A percentile compares a stretch with the other conserved stretches of the same genome.
These are phyloP conservation scores for Evansstolkia leycettana DNA, from an alignment of 495 filamentous ascomycete species.

Conservation along the genomic window DNA sequence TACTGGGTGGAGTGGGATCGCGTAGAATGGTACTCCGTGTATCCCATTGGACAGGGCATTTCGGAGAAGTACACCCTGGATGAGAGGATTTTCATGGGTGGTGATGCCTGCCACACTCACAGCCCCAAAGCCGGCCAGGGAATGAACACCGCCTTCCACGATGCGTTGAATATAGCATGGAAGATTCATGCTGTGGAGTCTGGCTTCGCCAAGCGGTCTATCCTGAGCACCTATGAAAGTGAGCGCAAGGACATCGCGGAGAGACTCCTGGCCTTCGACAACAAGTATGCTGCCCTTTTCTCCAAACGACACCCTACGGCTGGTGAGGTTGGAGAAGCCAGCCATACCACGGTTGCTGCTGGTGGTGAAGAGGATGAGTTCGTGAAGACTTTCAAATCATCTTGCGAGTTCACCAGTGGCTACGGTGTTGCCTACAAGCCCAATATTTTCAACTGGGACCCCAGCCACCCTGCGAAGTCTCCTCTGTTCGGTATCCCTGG, in stretches of 20 bases:
- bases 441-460: conserved; percentile 58
- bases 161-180: conserved; percentile 65
- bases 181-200: conserved; percentile 60
- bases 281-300: conserved; percentile 53
- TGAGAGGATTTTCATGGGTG: conserved; percentile 47
- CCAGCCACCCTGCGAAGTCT: conserved; percentile 60
- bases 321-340: conserved; percentile 41
- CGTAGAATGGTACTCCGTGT: conserved; percentile 50
- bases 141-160: conserved; percentile 41
- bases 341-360: conserved; percentile 14
- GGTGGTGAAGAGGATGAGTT: conserved; percentile 44
- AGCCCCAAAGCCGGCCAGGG: conserved; percentile 56
- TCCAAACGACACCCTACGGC: conserved; percentile 46
- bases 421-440: conserved; percentile 51
- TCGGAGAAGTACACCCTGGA: conserved; percentile 47
- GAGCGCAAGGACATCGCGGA: conserved; percentile 61
- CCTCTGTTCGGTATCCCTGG: conserved; percentile 49
- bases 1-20: conserved; percentile 44
- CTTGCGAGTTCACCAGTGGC: conserved; percentile 53
- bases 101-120: conserved; percentile 55
- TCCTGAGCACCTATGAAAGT: conserved; percentile 56
- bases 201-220: conserved; percentile 44
- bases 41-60: conserved; percentile 51
- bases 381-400: conserved; percentile 51
- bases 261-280: conserved; percentile 62